Percentiles rank a stretch among this genome's conserved stretches.
These are phyloP conservation scores for Apiotrichum sp. DNA, from an alignment of 1,284 basidiomycete species.

Conservation along the genomic window DNA sequence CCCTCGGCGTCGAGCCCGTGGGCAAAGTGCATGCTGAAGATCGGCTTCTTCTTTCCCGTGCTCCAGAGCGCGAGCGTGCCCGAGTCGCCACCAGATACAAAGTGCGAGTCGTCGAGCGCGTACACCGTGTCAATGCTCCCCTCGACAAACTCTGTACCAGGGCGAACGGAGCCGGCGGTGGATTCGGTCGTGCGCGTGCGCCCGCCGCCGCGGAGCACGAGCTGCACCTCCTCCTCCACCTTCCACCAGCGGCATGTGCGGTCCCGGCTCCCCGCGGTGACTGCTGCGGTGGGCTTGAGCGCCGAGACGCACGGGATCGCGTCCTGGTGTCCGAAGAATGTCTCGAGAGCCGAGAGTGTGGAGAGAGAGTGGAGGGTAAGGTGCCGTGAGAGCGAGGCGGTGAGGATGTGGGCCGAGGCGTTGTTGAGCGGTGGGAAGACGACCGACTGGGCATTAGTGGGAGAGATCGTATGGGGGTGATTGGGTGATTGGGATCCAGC, in stretches of 20 bases:
- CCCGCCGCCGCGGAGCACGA: constrained; percentile 91
- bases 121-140: constrained; percentile 86
- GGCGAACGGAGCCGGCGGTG: not conserved
- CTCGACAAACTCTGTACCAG: constrained; percentile 55
- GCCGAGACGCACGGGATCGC: constrained; percentile 70
- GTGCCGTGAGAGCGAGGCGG: constrained; percentile 83
- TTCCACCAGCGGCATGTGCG: constrained; percentile 94
- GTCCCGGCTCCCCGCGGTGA: constrained; percentile 84
- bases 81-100: constrained; percentile 90
- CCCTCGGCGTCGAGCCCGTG: constrained; percentile 57
- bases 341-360: constrained; percentile 88
- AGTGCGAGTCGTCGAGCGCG: constrained; percentile 90
- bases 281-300: constrained; percentile 73
- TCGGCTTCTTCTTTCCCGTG: constrained; percentile 91
- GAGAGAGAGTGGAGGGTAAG: constrained; percentile 83
- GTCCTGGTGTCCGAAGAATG: constrained; percentile 96
- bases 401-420: constrained; percentile 76
- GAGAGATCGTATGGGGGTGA: not conserved
- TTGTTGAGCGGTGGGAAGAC: constrained; percentile 63
- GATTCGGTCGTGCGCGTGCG: constrained; percentile 48
- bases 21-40: constrained; percentile 74
- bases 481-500: not conserved
- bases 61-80: constrained; percentile 90
- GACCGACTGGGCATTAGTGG: constrained; percentile 53
- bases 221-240: constrained; percentile 88